Base-by-base conservation (phyloP, 2,329 filamentous ascomycete genomes). In the Penicillium sp. region DNA sequence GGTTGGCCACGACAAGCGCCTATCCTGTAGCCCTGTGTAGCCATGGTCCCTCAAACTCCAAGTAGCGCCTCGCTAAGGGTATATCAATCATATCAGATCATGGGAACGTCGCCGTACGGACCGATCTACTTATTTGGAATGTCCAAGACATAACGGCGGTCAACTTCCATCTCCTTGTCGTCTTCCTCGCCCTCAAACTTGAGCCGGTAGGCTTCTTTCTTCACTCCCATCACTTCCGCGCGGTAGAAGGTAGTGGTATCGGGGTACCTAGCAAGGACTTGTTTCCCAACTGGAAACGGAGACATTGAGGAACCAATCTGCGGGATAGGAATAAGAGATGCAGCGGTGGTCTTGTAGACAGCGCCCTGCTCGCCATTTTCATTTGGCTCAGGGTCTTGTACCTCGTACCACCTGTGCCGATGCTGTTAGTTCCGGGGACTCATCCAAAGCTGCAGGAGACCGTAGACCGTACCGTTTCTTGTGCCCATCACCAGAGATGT, bases 171-270 rank as follows among this genome's bases (percentile, higher is more conserved):
- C 64, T 87, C 79, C 53, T 82, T 87, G 57, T 82, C 84, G 52
- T 77, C 73, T 62, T 88, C 85, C 58, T 89, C 86, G 11, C 86
- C 86, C 63, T 91, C 87, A 58, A 91, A 91, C 52, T 87, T 82
- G 54, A 91, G 72, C 46, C 69, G 64, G 51, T 73, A 75, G 43
- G 67, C 65, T 37, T 74, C 71, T 53, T 74, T 77, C 59, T 71
- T 84, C 74, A 74, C 80, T 28, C 83, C 83, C 69, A 87, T 85
- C 7, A 91, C 87, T 57, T 89, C 86, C 1, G 87, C 87, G 63
- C 86, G 84, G 66, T 93, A 93, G 59, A 93, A 91, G 0, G 86
- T 90, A 1, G 87, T 90, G 1, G 87, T 91, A 58, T 89, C 84
- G 0, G 87, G 87, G 61, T 93, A 93, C 47, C 89, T 73, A 0